Percentiles rank a stretch among this genome's conserved stretches.
Evolutionary conservation across 2,329 filamentous ascomycete genomes (phyloP).

Genomic region (Helotiales sp.): DNA sequence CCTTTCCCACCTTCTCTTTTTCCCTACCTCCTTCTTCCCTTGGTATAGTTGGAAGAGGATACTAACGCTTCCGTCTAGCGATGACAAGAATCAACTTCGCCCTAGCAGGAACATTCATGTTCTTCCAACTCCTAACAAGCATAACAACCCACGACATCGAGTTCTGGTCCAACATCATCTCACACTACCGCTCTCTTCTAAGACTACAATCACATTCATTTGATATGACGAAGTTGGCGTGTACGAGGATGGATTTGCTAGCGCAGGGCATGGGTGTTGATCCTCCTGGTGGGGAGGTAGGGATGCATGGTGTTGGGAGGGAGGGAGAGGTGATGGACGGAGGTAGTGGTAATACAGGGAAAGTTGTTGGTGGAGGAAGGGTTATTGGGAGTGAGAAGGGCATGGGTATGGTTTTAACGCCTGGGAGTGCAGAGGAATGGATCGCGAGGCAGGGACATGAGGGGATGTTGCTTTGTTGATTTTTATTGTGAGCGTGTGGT

Average conservation of each 20-base stretch:
- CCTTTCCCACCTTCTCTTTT: not conserved
- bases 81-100: conserved; percentile 27
- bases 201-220: conserved; percentile 17
- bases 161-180: conserved; percentile 28
- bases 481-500: not conserved
- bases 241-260: conserved; percentile 26
- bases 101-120: conserved; percentile 28
- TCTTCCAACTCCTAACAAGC: conserved; percentile 28
- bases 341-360: not conserved
- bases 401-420: conserved; percentile 4
- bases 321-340: not conserved
- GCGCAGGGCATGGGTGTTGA: conserved; percentile 26
- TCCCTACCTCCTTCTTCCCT: not conserved
- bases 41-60: too few relatives aligned
- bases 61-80: conserved; percentile 7
- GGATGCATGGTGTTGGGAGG: not conserved
- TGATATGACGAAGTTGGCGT: conserved; percentile 27
- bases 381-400: not conserved
- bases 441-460: conserved; percentile 23
- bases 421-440: conserved; percentile 24
- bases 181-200: conserved; percentile 26
- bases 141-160: conserved; percentile 26
- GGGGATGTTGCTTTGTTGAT: conserved; percentile 17
- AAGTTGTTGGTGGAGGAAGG: not conserved
- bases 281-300: conserved; percentile 3